Evolutionary conservation across 2,329 filamentous ascomycete species (phyloP), one percentile per base, ranked within the genome.

Genomic region (Verticillium alfalfae): DNA sequence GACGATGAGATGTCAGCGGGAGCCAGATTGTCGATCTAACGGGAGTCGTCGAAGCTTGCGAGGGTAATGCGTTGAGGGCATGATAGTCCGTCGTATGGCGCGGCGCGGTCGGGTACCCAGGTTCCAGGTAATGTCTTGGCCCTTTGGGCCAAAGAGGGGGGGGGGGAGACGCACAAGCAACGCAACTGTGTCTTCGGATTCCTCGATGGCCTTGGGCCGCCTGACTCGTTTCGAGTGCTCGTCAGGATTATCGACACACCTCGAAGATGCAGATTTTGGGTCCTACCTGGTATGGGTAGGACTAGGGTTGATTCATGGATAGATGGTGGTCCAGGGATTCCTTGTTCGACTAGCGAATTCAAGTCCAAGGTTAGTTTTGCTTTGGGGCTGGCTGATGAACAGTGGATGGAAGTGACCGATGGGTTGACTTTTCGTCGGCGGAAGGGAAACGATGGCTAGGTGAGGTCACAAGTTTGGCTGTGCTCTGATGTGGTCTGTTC

Each of bases 1-100:
- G 55, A 37, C 34, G 55, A 57, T 57, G 55, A 57, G 55, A 57
- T 57, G 55, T 22, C 55, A 57, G 55, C 31, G 55, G 55, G 55
- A 37, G 10, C 34, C 55, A 56, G 26, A 49, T 49, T 26, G 45
- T 56, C 31, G 54, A 36, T 34, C 54, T 56, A 56, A 56, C 54
- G 54, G 31, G 54, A 56, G 54, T 34, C 34, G 54, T 56, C 54
- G 31, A 56, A 56, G 54, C 34, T 56, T 56, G 54, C 54, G 54
- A 56, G 18, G 16, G 31, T 7, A 15, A 18, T 10, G 18, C 9
- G 26, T 49, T n/a, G 15, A 49, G 45, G 6, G n/a, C 45, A 18
- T 49, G 45, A 26, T 12, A 4, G 45, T 22, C 5, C 45, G 26
- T 8, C n/a, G 9, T 18, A 22, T 18, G 45, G n/a, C 9, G 45